Evolutionary conservation across 345 rosid species (phyloP).

Genomic region (Gossypium thurberi): DNA sequence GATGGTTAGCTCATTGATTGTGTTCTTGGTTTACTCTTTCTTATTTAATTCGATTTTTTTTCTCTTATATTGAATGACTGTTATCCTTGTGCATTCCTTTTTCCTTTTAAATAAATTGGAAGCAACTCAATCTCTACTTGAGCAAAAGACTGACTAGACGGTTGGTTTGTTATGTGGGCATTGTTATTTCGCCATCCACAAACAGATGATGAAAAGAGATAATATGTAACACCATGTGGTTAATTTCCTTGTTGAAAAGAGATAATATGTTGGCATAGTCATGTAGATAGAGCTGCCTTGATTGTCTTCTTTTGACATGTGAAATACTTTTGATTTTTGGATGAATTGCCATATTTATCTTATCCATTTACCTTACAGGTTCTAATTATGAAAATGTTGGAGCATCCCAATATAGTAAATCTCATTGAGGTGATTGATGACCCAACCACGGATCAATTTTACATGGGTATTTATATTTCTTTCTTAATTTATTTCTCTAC

Average conservation of each 20-base stretch:
- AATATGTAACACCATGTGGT: not conserved
- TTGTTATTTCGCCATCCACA: not conserved
- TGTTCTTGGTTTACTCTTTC: constrained; percentile 7
- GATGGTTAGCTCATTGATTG: not conserved
- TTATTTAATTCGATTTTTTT: not conserved
- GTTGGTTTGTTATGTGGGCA: not conserved
- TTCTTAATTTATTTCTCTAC: not conserved
- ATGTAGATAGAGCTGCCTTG: not conserved
- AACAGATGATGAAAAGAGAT: not conserved
- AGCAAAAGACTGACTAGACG: not conserved
- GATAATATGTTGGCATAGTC: no score
- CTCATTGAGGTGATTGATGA: constrained; percentile 98
- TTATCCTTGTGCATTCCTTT: not conserved
- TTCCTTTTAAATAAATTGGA: constrained; percentile 2
- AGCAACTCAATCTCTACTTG: not conserved
- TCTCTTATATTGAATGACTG: not conserved
- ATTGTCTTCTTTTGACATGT: not conserved
- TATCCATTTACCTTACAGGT: constrained; percentile 41
- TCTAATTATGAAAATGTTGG: constrained; percentile 82
- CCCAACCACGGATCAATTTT: constrained; percentile 84
- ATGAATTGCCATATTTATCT: not conserved
- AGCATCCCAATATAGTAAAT: constrained; percentile 96
- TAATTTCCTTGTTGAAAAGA: not conserved
- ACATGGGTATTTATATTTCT: constrained; percentile 65
- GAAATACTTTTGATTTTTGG: not conserved